Conservation (phyloP, 164 flowering plant genomes). For the Umbellularia californica region DNA sequence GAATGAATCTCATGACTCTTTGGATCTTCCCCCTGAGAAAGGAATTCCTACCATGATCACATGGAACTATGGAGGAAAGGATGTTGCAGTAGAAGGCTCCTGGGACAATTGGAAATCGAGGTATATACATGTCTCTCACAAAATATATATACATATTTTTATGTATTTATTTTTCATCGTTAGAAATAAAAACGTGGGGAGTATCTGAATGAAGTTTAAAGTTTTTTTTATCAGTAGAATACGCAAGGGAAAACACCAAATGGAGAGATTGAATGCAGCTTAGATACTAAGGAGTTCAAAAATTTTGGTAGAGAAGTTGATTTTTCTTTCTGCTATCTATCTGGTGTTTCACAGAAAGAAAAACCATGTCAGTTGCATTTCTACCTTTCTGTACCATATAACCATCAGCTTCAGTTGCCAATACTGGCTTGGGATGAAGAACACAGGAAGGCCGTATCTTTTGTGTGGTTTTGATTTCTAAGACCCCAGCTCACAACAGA, state of each 20-base stretch:
- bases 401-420: neutral
- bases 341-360: neutral
- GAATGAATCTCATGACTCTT: slow-evolving; percentile 36
- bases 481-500: too few relatives aligned
- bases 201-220: neutral
- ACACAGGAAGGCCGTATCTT: too few relatives aligned
- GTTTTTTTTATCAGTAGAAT: too few relatives aligned
- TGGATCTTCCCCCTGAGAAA: slow-evolving; percentile 41
- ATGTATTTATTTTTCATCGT: neutral
- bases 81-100: slow-evolving; percentile 84
- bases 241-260: too few relatives aligned
- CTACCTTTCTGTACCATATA: neutral
- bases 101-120: slow-evolving; percentile 91
- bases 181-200: neutral
- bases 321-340: neutral
- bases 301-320: neutral
- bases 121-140: slow-evolving; percentile 20
- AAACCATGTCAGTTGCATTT: neutral
- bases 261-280: too few relatives aligned
- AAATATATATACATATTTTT: neutral
- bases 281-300: neutral
- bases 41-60: slow-evolving; percentile 78
- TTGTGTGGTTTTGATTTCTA: too few relatives aligned
- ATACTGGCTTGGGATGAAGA: too few relatives aligned
- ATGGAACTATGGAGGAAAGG: slow-evolving; percentile 78